Conservation (phyloP, 129 eudicot genomes). For the Flaveria robusta region DNA sequence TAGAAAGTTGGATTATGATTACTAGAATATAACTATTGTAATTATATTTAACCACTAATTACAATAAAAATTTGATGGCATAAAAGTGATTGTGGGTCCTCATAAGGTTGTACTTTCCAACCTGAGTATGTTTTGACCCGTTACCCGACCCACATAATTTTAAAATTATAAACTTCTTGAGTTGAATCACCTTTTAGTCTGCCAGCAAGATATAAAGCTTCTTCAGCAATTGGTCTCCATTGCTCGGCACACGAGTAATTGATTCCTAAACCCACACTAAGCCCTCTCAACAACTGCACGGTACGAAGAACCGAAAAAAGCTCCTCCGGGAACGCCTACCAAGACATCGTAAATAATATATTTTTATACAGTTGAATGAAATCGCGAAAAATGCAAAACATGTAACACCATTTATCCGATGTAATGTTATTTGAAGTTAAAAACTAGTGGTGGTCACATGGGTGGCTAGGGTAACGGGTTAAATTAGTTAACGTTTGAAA, state of each 20-base stretch:
- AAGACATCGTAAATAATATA: too few relatives aligned
- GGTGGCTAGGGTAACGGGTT: constrained; percentile 1
- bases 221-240: constrained; percentile 96
- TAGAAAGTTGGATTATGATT: neutral
- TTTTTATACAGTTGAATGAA: too few relatives aligned
- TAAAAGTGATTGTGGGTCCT: neutral
- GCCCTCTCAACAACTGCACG: constrained; percentile 85
- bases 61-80: neutral
- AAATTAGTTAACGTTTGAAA: neutral
- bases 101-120: neutral
- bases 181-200: constrained; percentile 62
- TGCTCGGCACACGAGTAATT: constrained; percentile 89
- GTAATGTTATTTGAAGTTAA: neutral
- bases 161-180: neutral
- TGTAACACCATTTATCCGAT: neutral
- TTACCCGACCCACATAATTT: neutral
- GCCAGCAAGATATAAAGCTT: constrained; percentile 78
- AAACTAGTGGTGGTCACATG: neutral
- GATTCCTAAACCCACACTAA: constrained; percentile 87
- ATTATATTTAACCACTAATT: neutral
- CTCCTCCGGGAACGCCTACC: constrained; percentile 88
- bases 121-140: neutral
- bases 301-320: constrained; percentile 95
- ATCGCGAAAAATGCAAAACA: neutral
- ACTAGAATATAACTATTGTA: neutral